Evolutionary conservation across 257 asterid species (phyloP), one percentile per base, ranked within the genome.

Genomic region (Nicotiana otophora): DNA sequence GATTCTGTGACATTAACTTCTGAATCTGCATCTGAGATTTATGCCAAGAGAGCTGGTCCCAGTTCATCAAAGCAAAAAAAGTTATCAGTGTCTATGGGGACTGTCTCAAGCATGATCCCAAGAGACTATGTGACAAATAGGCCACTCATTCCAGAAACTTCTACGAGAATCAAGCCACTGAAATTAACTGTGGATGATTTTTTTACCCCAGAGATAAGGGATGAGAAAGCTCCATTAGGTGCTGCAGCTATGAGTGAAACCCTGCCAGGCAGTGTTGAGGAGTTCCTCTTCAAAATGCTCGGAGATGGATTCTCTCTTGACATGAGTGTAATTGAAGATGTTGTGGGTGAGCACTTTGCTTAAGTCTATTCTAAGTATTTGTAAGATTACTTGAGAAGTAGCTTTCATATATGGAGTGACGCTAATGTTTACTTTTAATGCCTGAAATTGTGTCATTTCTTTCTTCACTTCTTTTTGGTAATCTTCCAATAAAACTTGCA

Each of bases 261-360:
- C 85, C 86, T 91, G 90, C 86, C 82, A 51, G 31, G 28, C 10
- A 93, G 90, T 74, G 39, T 88, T 10, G 92, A 86, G 85, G 95
- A 90, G 20, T 92, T 96, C 83, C 90, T 96, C 60, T 90, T 70
- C 62, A 81, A 87, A 85, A 92, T 96, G 95, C 98, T 96, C 78
- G 95, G 96, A 65, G 86, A 87, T 82, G 98, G 95, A 78, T 96
- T 91, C 81, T 88, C 86, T 83, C 89, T 94, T 64, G 89, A 92
- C 42, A 92, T 20, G 91, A 84, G 67, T 61, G 88, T 89, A 63
- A 92, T 96, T 76, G 90, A 85, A 58, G 90, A 90, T 51, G 92
- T 94, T 63, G 86, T 96, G 31, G 96, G 99, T 96, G 89, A 90
- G 88, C 63, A 15, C 80, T 72, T 72, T 72, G 48, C 31, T 28